Percentiles rank a stretch among this genome's conserved stretches.
These are phyloP conservation scores for Neonectria hederae DNA, from an alignment of 2,329 filamentous ascomycete genomes.

Conservation along the genomic window DNA sequence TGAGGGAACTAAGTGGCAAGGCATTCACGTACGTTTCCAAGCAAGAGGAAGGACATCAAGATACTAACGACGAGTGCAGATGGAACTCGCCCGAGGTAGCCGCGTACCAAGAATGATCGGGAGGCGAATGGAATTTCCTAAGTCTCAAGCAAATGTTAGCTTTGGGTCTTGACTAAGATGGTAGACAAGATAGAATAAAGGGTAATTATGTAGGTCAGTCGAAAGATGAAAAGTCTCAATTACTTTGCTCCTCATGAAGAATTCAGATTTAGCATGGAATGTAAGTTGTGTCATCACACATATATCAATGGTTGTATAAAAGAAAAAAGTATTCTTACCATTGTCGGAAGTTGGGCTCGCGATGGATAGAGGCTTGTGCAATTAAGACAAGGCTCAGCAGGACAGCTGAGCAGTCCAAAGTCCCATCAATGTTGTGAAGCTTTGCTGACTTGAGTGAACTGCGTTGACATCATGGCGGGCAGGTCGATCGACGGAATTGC, in stretches of 20 bases:
- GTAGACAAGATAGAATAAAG: conserved; percentile 36
- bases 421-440: conserved; percentile 11
- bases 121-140: conserved; percentile 18
- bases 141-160: conserved; percentile 41
- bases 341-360: conserved; percentile 5
- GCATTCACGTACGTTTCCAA: conserved; percentile 70
- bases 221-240: conserved; percentile 84
- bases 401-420: conserved; percentile 4
- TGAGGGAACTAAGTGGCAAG: conserved; percentile 76
- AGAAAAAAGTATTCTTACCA: conserved; percentile 42
- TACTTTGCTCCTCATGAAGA: conserved; percentile 71
- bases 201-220: conserved; percentile 65
- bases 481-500: conserved; percentile 5
- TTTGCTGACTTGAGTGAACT: conserved; percentile 18
- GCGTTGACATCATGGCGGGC: conserved; percentile 49
- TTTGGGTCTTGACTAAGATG: conserved; percentile 20
- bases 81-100: conserved; percentile 59
- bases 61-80: conserved; percentile 40
- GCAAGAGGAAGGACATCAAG: neutral
- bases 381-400: too few species aligned
- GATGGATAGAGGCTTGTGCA: neutral
- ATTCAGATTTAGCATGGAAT: conserved; percentile 85
- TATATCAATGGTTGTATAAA: conserved; percentile 31
- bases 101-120: conserved; percentile 57
- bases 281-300: conserved; percentile 72